Conservation (phyloP, 805 yeast species). For the Pichia eremophila region DNA sequence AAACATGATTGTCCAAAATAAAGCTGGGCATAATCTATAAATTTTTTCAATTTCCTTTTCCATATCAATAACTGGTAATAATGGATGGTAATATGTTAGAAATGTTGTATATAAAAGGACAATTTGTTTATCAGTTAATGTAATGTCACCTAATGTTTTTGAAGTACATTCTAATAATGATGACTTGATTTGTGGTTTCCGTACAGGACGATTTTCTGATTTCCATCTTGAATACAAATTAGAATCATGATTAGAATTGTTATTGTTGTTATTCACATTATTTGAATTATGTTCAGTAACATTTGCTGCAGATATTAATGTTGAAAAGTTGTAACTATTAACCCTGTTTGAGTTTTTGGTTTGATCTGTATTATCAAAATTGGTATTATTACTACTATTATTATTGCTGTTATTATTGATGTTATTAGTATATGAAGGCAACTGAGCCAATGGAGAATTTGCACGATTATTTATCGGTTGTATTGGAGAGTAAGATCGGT, state of each 20-base stretch:
- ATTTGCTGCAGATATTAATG: slow-evolving; percentile 6
- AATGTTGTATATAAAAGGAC: slow-evolving; percentile 58
- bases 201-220: slow-evolving; percentile 15
- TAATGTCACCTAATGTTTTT: slow-evolving; percentile 62
- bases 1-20: slow-evolving; percentile 90
- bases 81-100: slow-evolving; percentile 70
- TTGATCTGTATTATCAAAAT: neutral
- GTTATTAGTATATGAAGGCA: neutral
- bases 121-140: slow-evolving; percentile 53
- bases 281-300: neutral
- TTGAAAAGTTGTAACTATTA: neutral
- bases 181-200: slow-evolving; percentile 8
- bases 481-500: neutral
- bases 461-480: neutral
- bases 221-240: slow-evolving; percentile 11
- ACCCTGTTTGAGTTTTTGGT: neutral
- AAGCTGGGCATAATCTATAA: slow-evolving; percentile 71
- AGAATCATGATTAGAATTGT: neutral
- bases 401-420: no score
- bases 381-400: no score
- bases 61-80: slow-evolving; percentile 81
- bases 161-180: slow-evolving; percentile 46
- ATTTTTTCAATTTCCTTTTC: slow-evolving; percentile 72
- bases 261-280: neutral
- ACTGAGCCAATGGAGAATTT: neutral